Evolutionary conservation across 306 rosid species (phyloP).

Genomic region (Argentina anserina): DNA sequence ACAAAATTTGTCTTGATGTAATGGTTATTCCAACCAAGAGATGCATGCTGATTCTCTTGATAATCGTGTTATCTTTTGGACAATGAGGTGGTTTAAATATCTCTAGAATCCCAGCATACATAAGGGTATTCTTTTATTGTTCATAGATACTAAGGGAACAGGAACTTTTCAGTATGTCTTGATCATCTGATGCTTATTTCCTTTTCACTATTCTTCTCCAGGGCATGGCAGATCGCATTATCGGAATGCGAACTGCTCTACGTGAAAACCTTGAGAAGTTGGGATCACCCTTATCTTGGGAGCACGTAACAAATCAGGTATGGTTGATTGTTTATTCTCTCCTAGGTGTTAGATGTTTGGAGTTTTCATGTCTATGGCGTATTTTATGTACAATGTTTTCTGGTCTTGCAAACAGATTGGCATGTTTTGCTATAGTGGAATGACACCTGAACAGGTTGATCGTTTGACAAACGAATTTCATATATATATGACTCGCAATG

Average conservation of each 20-base stretch:
- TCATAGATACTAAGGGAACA: not conserved
- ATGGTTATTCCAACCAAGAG: not conserved
- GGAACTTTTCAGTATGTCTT: not conserved
- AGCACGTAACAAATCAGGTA: conserved; percentile 89
- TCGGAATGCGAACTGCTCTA: conserved; percentile 71
- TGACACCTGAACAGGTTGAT: conserved; percentile 94
- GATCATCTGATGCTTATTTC: not conserved
- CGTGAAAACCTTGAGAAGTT: conserved; percentile 70
- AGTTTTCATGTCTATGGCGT: not conserved
- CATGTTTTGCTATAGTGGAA: conserved; percentile 91
- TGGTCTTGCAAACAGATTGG: conserved; percentile 63
- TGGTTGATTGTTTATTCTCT: not conserved
- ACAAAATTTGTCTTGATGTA: not conserved
- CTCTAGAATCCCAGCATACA: not conserved
- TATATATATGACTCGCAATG: conserved; percentile 90
- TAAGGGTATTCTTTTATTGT: not conserved
- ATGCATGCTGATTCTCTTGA: not conserved
- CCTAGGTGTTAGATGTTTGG: not conserved
- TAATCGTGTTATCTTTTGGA: not conserved
- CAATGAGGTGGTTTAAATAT: not conserved
- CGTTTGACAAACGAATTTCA: conserved; percentile 77
- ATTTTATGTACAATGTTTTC: not conserved
- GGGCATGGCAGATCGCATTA: conserved; percentile 95
- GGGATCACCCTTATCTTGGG: conserved; percentile 75
- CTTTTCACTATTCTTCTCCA: conserved; percentile 21